Percentiles rank a stretch among this genome's conserved stretches.
These are phyloP conservation scores for Diaporthe capsici DNA, from an alignment of 2,329 filamentous ascomycete species.

Conservation along the genomic window DNA sequence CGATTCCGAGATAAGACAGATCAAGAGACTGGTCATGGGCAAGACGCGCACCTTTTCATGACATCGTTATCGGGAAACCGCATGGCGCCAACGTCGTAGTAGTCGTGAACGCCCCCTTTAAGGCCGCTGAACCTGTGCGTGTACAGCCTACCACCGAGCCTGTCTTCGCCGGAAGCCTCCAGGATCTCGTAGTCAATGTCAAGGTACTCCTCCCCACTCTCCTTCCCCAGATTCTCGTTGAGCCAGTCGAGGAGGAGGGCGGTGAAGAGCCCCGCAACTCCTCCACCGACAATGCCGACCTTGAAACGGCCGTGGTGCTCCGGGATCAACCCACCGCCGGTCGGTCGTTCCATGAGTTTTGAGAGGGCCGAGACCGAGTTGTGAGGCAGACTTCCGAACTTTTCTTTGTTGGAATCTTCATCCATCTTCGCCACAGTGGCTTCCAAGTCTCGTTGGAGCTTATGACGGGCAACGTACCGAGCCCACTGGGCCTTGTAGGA, in stretches of 20 bases:
- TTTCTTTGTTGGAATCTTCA: not conserved
- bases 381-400: not conserved
- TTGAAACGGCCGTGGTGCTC: not conserved
- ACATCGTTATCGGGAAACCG: not conserved
- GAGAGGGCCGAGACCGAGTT: not conserved
- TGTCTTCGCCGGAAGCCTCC: not conserved
- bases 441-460: not conserved
- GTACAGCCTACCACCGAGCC: not conserved
- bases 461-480: not conserved
- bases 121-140: not conserved
- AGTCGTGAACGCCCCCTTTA: not conserved
- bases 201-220: not conserved
- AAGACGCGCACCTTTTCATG: not conserved
- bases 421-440: not conserved
- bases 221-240: not conserved
- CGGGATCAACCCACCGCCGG: not conserved
- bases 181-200: conserved; percentile 5
- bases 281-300: not conserved
- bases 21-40: not conserved
- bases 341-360: not conserved
- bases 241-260: conserved; percentile 9
- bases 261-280: not conserved
- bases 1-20: not conserved
- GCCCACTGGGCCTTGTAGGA: not conserved
- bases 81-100: conserved; percentile 3